Percentiles rank a stretch among this genome's conserved stretches.
phyloP scores from a whole-genome alignment of 805 yeast species.

The Pichia gijzeniarum region DNA sequence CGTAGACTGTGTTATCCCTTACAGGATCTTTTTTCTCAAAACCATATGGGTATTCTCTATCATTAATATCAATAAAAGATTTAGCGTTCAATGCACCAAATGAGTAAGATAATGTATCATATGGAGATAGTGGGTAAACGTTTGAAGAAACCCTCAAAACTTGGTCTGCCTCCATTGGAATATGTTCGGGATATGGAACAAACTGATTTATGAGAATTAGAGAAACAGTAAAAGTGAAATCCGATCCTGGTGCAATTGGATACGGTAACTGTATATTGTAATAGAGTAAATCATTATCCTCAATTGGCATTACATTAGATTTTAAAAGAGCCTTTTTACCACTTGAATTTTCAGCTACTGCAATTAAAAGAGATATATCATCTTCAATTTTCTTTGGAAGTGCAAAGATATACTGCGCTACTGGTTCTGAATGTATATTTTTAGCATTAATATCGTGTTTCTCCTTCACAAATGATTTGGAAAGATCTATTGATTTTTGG shows the following conservation, averaged over 20 bases:
- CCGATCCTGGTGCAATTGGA: conserved; percentile 61
- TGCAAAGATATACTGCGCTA: conserved; percentile 49
- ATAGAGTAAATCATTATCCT: conserved; percentile 28
- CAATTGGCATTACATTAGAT: conserved; percentile 7
- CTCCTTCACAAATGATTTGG: conserved; percentile 61
- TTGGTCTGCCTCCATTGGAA: conserved; percentile 57
- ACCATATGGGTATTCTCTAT: conserved; percentile 5
- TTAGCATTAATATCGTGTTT: conserved; percentile 45
- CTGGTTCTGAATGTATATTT: conserved; percentile 54
- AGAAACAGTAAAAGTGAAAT: conserved; percentile 41
- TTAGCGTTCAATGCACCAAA: conserved; percentile 37
- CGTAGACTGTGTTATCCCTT: conserved; percentile 22
- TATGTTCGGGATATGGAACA: conserved; percentile 57
- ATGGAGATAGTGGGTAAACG: conserved; percentile 55
- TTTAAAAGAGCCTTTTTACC: conserved; percentile 19
- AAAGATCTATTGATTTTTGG: conserved; percentile 54
- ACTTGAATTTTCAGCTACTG: conserved; percentile 17
- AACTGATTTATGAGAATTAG: conserved; percentile 42
- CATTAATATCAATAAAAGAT: conserved; percentile 2
- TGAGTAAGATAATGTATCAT: conserved; percentile 45
- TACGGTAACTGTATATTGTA: conserved; percentile 50
- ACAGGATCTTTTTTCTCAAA: conserved; percentile 17
- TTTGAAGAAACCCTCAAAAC: conserved; percentile 43
- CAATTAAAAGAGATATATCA: conserved; percentile 23
- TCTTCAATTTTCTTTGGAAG: conserved; percentile 40